Percentiles rank a stretch among this genome's conserved stretches.
phyloP scores from a whole-genome alignment of 2,329 filamentous ascomycete species.

The Tolypocladium endophyticum region DNA sequence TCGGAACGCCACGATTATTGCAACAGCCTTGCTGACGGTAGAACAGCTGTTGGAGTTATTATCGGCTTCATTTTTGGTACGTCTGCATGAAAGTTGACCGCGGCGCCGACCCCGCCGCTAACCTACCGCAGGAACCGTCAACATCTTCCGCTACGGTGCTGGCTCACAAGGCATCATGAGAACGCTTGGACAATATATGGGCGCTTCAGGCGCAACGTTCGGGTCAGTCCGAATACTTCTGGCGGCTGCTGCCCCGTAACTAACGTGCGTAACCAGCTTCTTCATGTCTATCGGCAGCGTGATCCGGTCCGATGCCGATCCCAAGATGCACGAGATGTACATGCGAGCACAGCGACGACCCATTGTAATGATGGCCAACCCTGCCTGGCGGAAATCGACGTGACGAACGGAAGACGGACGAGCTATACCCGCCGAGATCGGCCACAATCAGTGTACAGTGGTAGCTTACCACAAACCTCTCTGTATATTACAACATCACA shows the following conservation, averaged over 20 bases:
- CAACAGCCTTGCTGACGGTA: slow-evolving; percentile 17
- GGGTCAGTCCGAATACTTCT: slow-evolving; percentile 46
- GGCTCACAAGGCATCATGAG: slow-evolving; percentile 89
- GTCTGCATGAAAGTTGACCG: slow-evolving; percentile 9
- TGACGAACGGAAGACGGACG: neutral
- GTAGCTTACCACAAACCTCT: neutral
- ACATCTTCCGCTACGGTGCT: slow-evolving; percentile 90
- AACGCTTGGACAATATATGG: slow-evolving; percentile 93
- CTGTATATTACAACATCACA: neutral
- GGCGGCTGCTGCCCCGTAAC: slow-evolving; percentile 1
- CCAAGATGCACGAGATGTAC: slow-evolving; percentile 66
- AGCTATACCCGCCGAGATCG: slow-evolving; percentile 1
- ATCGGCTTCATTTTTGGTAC: slow-evolving; percentile 97
- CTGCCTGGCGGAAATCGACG: slow-evolving; percentile 21
- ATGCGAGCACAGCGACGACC: slow-evolving; percentile 63
- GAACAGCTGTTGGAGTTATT: slow-evolving; percentile 78
- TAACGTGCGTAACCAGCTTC: slow-evolving; percentile 43
- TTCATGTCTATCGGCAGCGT: slow-evolving; percentile 99
- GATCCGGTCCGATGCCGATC: slow-evolving; percentile 82
- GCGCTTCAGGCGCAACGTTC: slow-evolving; percentile 88
- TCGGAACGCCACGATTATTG: neutral
- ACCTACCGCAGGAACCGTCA: slow-evolving; percentile 60
- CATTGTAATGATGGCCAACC: slow-evolving; percentile 43
- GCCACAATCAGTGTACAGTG: neutral
- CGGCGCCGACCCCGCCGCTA: slow-evolving; percentile 1